Percentiles rank a stretch among this genome's conserved stretches.
Evolutionary conservation across 2,329 filamentous ascomycete genomes (phyloP).

Genomic region (Fusarium brachygibbosum): DNA sequence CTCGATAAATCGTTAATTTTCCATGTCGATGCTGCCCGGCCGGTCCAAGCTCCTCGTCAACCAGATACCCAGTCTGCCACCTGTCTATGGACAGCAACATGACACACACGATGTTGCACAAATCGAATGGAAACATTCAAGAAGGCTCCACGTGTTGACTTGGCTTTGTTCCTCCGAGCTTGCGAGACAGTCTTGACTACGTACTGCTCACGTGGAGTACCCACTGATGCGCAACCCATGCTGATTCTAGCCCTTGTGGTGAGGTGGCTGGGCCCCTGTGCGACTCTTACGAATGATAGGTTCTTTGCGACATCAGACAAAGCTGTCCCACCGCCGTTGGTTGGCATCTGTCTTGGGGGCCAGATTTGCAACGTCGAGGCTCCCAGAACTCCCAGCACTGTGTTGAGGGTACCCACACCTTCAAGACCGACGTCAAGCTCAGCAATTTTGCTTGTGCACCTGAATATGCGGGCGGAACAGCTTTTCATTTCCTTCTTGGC

Average conservation of each 20-base stretch:
- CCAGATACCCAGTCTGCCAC: constrained; percentile 23
- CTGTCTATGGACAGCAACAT: constrained; percentile 23
- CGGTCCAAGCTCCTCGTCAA: constrained; percentile 1
- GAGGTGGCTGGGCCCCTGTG: constrained; percentile 47
- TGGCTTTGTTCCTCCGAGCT: constrained; percentile 43
- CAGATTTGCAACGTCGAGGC: constrained; percentile 29
- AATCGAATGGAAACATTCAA: constrained; percentile 45
- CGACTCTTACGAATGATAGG: constrained; percentile 43
- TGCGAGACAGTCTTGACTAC: constrained; percentile 45
- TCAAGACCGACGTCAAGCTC: constrained; percentile 38
- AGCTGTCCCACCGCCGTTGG: constrained; percentile 42
- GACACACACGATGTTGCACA: constrained; percentile 44
- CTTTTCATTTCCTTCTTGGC: constrained; percentile 46
- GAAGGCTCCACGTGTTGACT: constrained; percentile 50
- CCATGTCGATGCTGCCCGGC: constrained; percentile 11
- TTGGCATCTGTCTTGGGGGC: constrained; percentile 25
- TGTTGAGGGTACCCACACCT: constrained; percentile 38
- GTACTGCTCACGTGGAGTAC: constrained; percentile 49
- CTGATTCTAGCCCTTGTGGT: constrained; percentile 45
- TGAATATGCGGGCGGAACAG: constrained; percentile 42
- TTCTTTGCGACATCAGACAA: constrained; percentile 40
- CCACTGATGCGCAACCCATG: constrained; percentile 51
- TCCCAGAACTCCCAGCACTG: constrained; percentile 38
- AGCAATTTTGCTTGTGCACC: constrained; percentile 38
- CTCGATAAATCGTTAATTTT: constrained; percentile 14